A percentile compares a stretch with the other conserved stretches of the same genome.
phyloP scores from a whole-genome alignment of 805 yeast species.

The Candida sakaeoensis region DNA sequence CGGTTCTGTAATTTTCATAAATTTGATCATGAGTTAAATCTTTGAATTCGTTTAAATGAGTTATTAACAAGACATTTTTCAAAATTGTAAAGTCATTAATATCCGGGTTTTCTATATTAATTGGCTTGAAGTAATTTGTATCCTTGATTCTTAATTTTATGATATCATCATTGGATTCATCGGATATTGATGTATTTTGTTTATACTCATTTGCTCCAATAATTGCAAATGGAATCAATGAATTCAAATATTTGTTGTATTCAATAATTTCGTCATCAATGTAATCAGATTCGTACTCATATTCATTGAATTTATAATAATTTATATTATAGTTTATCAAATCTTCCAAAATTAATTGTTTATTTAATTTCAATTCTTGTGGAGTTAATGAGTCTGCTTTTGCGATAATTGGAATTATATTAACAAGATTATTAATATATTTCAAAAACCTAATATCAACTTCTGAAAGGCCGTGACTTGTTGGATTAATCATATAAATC shows the following conservation, averaged over 20 bases:
- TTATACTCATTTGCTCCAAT: slow-evolving; percentile 67
- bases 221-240: slow-evolving; percentile 62
- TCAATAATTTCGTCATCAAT: slow-evolving; percentile 62
- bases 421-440: slow-evolving; percentile 40
- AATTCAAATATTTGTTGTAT: slow-evolving; percentile 61
- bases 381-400: slow-evolving; percentile 43
- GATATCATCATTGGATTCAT: slow-evolving; percentile 24
- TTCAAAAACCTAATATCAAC: slow-evolving; percentile 41
- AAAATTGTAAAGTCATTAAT: slow-evolving; percentile 76
- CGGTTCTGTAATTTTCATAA: slow-evolving; percentile 88
- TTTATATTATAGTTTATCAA: slow-evolving; percentile 68
- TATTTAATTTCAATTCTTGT: slow-evolving; percentile 57
- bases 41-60: slow-evolving; percentile 84
- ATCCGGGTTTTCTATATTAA: slow-evolving; percentile 68
- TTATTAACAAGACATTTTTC: slow-evolving; percentile 73
- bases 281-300: slow-evolving; percentile 47
- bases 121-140: slow-evolving; percentile 47
- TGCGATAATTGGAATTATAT: slow-evolving; percentile 41
- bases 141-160: slow-evolving; percentile 52
- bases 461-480: slow-evolving; percentile 42
- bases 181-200: slow-evolving; percentile 26
- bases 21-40: slow-evolving; percentile 83
- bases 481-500: slow-evolving; percentile 43
- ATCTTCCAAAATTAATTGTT: slow-evolving; percentile 72
- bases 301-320: slow-evolving; percentile 66